phyloP scores from a whole-genome alignment of 768 basidiomycete genomes.

The Tulasnella sp. region DNA sequence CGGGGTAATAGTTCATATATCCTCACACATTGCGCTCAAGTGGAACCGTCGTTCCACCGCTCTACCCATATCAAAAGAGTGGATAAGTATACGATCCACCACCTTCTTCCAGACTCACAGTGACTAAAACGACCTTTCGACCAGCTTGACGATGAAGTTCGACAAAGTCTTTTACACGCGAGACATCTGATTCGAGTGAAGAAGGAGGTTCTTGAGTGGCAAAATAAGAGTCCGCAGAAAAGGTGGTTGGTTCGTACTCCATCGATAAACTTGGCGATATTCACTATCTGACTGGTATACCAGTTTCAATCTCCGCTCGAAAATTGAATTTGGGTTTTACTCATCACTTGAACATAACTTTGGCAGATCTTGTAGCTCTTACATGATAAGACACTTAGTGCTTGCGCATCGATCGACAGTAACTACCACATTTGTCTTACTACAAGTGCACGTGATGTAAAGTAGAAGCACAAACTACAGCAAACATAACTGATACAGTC shows the following conservation, averaged over 20 bases:
- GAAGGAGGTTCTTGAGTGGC: slow-evolving; percentile 71
- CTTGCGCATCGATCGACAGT: too few relatives aligned
- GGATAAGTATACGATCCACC: not conserved
- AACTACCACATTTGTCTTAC: too few relatives aligned
- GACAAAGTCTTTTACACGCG: slow-evolving; percentile 54
- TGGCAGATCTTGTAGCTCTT: too few relatives aligned
- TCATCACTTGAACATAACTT: too few relatives aligned
- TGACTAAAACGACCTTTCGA: slow-evolving; percentile 81
- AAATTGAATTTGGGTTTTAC: too few relatives aligned
- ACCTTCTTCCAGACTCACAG: slow-evolving; percentile 43
- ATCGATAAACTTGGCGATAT: too few relatives aligned
- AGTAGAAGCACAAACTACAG: too few relatives aligned
- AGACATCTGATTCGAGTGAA: slow-evolving; percentile 54
- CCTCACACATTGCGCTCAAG: slow-evolving; percentile 97
- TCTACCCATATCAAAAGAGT: slow-evolving; percentile 37
- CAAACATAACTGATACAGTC: too few relatives aligned
- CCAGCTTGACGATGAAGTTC: slow-evolving; percentile 47
- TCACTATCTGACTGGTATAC: too few relatives aligned
- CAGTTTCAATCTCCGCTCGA: too few relatives aligned
- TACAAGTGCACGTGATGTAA: too few relatives aligned
- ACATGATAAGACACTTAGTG: too few relatives aligned
- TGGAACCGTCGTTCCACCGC: slow-evolving; percentile 95
- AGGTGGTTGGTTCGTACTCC: slow-evolving; percentile 23
- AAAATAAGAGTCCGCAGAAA: slow-evolving; percentile 86
- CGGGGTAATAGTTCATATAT: slow-evolving; percentile 16